Evolutionary conservation across 495 filamentous ascomycete species (phyloP).

Genomic region (Daldinia loculata): DNA sequence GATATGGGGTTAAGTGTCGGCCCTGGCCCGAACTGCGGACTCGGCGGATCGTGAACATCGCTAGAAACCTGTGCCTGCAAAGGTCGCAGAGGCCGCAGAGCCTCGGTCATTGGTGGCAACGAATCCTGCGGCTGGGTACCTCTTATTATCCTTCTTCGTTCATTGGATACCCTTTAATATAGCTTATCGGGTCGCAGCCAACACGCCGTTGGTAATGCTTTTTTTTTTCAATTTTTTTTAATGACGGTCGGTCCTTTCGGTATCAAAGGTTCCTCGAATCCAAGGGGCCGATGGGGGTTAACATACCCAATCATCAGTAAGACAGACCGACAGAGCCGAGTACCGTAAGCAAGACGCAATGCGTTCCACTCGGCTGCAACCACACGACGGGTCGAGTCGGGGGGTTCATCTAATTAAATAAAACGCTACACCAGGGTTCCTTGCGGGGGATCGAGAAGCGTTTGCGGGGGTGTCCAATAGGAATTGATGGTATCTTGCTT

Average conservation of each 20-base stretch:
- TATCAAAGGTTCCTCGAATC: conserved; percentile 4
- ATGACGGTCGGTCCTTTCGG: conserved; percentile 1
- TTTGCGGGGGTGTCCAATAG: conserved; percentile 15
- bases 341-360: conserved; percentile 34
- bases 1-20: conserved; percentile 22
- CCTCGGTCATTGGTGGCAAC: conserved; percentile 37
- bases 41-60: conserved; percentile 14
- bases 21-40: conserved; percentile 6
- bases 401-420: conserved; percentile 28
- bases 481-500: not conserved
- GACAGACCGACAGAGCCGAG: conserved; percentile 33
- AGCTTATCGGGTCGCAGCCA: not conserved
- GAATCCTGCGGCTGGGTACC: not conserved
- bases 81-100: conserved; percentile 42
- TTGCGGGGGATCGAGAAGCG: conserved; percentile 9
- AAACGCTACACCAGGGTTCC: not conserved
- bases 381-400: conserved; percentile 24
- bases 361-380: conserved; percentile 27
- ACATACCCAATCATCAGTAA: conserved; percentile 31
- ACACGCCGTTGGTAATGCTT: not conserved
- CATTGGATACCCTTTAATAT: conserved; percentile 11
- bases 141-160: not conserved
- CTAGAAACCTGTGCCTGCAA: conserved; percentile 36
- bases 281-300: not conserved
- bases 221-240: not conserved